These are phyloP conservation scores for Picea abies DNA, from an alignment of 83 land plant genomes.

Conservation along the genomic window DNA sequence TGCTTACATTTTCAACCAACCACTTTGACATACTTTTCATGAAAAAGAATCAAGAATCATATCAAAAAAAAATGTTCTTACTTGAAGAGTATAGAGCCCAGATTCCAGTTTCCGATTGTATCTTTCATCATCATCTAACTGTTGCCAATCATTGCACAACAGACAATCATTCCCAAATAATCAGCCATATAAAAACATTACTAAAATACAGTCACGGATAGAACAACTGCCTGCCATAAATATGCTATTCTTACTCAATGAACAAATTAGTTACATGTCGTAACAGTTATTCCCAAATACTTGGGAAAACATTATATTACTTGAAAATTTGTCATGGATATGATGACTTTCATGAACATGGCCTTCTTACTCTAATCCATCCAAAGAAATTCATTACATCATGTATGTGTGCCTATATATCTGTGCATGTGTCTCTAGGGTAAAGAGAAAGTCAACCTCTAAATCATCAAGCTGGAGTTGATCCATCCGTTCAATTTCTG, in stretches of 20 bases:
- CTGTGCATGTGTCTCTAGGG: too few species aligned
- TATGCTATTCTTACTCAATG: not conserved
- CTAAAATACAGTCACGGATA: not conserved
- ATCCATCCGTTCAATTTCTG: slow-evolving; percentile 75
- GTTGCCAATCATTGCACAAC: slow-evolving; percentile 1
- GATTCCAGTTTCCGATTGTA: slow-evolving; percentile 89
- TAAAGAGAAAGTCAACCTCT: slow-evolving; percentile 50
- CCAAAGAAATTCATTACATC: slow-evolving; percentile 11
- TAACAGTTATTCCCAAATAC: not conserved
- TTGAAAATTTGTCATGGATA: not conserved
- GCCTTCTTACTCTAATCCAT: not conserved
- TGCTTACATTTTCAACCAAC: not conserved
- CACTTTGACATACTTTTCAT: not conserved
- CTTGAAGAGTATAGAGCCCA: slow-evolving; percentile 97
- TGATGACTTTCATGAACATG: not conserved
- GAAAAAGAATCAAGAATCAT: not conserved
- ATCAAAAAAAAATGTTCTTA: slow-evolving; percentile 19
- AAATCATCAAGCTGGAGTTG: slow-evolving; percentile 79
- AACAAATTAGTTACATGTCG: not conserved
- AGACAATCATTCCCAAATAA: slow-evolving; percentile 2
- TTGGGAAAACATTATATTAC: not conserved
- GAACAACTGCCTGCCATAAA: not conserved
- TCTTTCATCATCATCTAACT: slow-evolving; percentile 97
- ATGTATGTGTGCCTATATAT: not conserved
- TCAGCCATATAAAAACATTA: not conserved